Evolutionary conservation across 441 rosid species (phyloP).

Genomic region (Adansonia grandidieri): DNA sequence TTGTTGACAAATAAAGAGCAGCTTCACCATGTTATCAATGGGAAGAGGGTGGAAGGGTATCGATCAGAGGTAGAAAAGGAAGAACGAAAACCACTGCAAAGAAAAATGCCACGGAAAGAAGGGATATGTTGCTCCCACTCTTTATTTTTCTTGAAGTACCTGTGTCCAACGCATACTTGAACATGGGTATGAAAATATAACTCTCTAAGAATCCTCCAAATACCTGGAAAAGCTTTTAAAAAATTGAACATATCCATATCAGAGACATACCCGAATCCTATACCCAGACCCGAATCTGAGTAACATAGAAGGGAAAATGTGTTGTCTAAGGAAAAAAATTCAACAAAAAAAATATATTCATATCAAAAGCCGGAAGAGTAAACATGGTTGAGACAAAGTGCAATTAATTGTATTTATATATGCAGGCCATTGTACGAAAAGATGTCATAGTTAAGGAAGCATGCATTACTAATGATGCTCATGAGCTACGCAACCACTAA

Average conservation of each 20-base stretch:
- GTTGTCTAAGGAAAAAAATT: not conserved
- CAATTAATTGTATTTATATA: not conserved
- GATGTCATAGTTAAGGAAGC: not conserved
- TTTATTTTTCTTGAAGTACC: too few relatives aligned
- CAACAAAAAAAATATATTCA: not conserved
- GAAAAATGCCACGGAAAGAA: not conserved
- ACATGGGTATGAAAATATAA: too few relatives aligned
- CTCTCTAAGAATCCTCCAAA: too few relatives aligned
- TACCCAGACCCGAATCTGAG: too few relatives aligned
- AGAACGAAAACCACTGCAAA: not conserved
- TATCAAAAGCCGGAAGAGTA: not conserved
- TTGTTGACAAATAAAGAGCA: not conserved
- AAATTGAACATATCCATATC: too few relatives aligned
- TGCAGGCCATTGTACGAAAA: slow-evolving; percentile 1
- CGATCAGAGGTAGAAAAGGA: not conserved
- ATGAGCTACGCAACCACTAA: not conserved
- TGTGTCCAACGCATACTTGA: too few relatives aligned
- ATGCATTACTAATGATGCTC: slow-evolving; percentile 2
- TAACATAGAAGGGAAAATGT: too few relatives aligned
- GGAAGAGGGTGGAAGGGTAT: not conserved
- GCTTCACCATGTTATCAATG: not conserved
- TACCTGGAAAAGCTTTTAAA: too few relatives aligned
- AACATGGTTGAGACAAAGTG: not conserved
- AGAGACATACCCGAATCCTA: too few relatives aligned
- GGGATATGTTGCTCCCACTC: too few relatives aligned